Base-by-base conservation (phyloP, 306 rosid species). In the Inga leiocalycina region DNA sequence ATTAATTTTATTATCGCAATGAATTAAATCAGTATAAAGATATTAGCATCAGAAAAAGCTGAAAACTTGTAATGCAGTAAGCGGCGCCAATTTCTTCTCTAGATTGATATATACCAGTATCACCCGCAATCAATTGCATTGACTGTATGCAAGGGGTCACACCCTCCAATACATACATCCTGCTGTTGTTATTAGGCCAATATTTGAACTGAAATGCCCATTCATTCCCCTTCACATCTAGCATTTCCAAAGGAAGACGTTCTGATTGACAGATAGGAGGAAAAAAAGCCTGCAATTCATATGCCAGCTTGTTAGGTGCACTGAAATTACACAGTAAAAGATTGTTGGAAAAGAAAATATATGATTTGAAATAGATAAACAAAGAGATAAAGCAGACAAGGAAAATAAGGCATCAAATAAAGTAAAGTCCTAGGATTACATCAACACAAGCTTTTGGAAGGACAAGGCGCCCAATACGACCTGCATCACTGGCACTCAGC, bases 111-210 rank as follows among this genome's bases (percentile, higher is more conserved):
- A 83, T 93, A 96, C 99, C 98, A 13, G 99, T 96, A 87, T 96
- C 99, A 65, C 99, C 99, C 52, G 99, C 99, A 57, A 52, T 82
- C 85, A 96, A 85, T 67, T 90, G 91, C 99, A 96, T 96, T 71
- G 97, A 73, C 85, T 96, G 99, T 85, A 96, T 96, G 91, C 99
- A 96, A 87, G 99, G 97, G 20, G 99, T 96, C 57, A 96, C 99
- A 52, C 99, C 99, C 93, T 96, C 99, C 87, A 96, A 89, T 74
- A 96, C 99, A 79, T 96, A 96, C 99, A 96, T 96, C 88, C 99
- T 87, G 83, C 99, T 96, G 88, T 96, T 96, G 86, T 96, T 96
- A 85, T 96, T 96, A 49, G 99, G 99, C 99, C 99, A 96, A 92
- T 91, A 96, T 94, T 97, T 96, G 91, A 96, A 96, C 88, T 96